Base-by-base conservation (phyloP, 1,284 basidiomycete genomes). In the Singerocomus rubriflavus region DNA sequence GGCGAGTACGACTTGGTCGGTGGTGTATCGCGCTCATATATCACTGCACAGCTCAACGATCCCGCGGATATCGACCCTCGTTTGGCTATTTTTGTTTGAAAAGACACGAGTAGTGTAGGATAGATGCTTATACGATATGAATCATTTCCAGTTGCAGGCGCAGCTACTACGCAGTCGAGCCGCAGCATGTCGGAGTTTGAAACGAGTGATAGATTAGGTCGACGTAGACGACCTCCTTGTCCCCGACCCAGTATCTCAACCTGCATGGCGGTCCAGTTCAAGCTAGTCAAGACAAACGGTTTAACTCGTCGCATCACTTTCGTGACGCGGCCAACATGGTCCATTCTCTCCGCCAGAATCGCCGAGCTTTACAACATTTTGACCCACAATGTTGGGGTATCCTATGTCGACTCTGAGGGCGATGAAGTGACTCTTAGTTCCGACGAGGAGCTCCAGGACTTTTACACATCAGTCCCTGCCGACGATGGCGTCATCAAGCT, bases 381-480 rank as follows among this genome's bases (percentile, higher is more conserved):
- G 10, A 52, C 68, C 46, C 73, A 77, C 51, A 75, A 74, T 44
- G 70, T 88, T 47, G 85, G 75, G 3, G 82, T 86, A 33, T 81
- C 82, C 30, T 90, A 90, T 64, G 52, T 82, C 43, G 87, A 90
- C 66, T 63, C 63, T 32, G 86, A 89, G 58, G 76, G 78, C 32
- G 87, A 90, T 61, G 79, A 84, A 55, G 79, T 90, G 52, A 89
- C 86, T 11, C 72, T 88, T 53, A 85, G 78, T 66, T 80, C 85
- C 5, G 74, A 88, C 50, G 81, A 82, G 82, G 58, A 88, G 73
- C 68, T 86, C 81, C 63, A 65, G 37, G 57, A 64, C 26, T 48
- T 64, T 60, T 52, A 64, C 64, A 59, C 27, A 44, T 63, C 50
- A 62, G 59, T 40, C 37, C 41, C 26, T 37, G 4, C 37, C 16